Evolutionary conservation across 345 rosid species (phyloP).

Genomic region (Jatropha curcas): DNA sequence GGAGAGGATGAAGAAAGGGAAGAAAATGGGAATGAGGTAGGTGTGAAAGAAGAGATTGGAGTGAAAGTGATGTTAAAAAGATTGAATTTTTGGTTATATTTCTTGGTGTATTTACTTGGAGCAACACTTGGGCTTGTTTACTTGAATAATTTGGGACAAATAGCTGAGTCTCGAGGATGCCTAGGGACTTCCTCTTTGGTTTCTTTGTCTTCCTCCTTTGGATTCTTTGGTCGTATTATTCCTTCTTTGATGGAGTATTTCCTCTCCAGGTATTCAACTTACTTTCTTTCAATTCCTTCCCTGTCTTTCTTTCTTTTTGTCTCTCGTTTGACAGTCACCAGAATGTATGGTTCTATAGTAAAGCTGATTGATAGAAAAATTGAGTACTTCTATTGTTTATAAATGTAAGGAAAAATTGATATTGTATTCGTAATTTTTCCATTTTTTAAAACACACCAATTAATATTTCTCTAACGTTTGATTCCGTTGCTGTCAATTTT

Average conservation of each 20-base stretch:
- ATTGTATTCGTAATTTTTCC: too few relatives aligned
- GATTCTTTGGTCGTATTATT: conserved; percentile 89
- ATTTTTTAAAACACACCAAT: too few relatives aligned
- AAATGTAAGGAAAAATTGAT: too few relatives aligned
- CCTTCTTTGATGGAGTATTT: conserved; percentile 71
- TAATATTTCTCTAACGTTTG: too few relatives aligned
- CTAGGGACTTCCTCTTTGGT: conserved; percentile 51
- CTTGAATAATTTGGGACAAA: conserved; percentile 88
- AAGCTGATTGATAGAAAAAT: too few relatives aligned
- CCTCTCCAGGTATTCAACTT: conserved; percentile 53
- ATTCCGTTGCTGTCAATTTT: too few relatives aligned
- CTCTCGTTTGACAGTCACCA: not conserved
- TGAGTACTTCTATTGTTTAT: too few relatives aligned
- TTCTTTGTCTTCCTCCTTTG: conserved; percentile 73
- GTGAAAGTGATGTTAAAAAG: conserved; percentile 54
- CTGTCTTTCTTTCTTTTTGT: not conserved
- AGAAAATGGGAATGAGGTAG: conserved; percentile 14
- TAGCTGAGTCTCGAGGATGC: conserved; percentile 76
- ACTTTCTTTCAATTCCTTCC: too few relatives aligned
- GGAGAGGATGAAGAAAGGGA: conserved; percentile 14
- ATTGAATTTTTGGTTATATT: conserved; percentile 77
- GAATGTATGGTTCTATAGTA: too few relatives aligned
- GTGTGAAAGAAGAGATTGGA: conserved; percentile 64
- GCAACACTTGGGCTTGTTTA: conserved; percentile 82
- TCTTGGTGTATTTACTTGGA: conserved; percentile 66